These are phyloP conservation scores for Musa acuminata DNA, from an alignment of 176 grass and related monocot species.

Conservation along the genomic window DNA sequence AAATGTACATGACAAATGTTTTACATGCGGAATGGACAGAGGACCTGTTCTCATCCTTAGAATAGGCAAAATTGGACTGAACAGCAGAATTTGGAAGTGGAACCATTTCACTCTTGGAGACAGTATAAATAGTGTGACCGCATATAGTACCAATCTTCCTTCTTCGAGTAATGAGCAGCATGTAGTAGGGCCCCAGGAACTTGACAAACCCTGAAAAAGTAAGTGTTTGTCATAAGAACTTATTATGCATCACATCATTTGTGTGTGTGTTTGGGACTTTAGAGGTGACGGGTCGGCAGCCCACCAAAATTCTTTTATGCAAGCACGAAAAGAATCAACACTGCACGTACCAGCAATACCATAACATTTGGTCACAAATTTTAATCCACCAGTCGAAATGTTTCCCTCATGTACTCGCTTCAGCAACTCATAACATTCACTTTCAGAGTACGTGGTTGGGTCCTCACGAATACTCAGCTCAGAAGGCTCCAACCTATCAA, in stretches of 20 bases:
- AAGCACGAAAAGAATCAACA: background rate
- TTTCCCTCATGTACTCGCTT: slow-evolving; percentile 64
- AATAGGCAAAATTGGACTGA: slow-evolving; percentile 77
- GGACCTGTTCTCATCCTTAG: slow-evolving; percentile 99
- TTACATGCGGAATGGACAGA: slow-evolving; percentile 63
- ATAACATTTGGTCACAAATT: slow-evolving; percentile 83
- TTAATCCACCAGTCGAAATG: slow-evolving; percentile 71
- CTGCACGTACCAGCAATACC: slow-evolving; percentile 61
- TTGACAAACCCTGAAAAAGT: slow-evolving; percentile 70
- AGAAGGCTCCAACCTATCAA: slow-evolving; percentile 53
- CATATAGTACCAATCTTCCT: slow-evolving; percentile 87
- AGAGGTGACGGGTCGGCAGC: background rate
- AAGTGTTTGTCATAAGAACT: background rate
- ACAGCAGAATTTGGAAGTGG: slow-evolving; percentile 71
- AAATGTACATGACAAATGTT: slow-evolving; percentile 43
- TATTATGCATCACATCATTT: background rate
- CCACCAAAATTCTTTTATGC: background rate
- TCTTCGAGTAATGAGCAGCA: slow-evolving; percentile 88
- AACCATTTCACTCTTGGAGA: slow-evolving; percentile 74
- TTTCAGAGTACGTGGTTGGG: slow-evolving; percentile 44
- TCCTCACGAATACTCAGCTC: slow-evolving; percentile 78
- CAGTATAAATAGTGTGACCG: slow-evolving; percentile 62
- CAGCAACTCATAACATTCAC: slow-evolving; percentile 61
- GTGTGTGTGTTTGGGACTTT: background rate
- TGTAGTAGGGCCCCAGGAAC: slow-evolving; percentile 92